A percentile compares a stretch with the other conserved stretches of the same genome.
These are phyloP conservation scores for Apiotrichum sp. DNA, from an alignment of 1,284 basidiomycete species.

Conservation along the genomic window DNA sequence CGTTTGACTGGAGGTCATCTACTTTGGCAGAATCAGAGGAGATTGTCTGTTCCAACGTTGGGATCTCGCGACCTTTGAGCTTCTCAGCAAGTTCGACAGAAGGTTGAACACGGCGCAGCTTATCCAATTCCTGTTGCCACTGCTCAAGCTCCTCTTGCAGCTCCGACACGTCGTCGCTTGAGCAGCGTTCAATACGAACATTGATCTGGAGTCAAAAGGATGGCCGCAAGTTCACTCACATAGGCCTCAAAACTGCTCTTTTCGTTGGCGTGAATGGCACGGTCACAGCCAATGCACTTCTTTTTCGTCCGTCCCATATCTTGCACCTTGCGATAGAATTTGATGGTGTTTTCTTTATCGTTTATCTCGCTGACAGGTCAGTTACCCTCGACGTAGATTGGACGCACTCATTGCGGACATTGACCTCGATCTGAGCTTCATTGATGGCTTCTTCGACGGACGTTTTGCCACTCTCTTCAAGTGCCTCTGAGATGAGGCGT, in stretches of 20 bases:
- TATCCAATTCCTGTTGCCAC: slow-evolving; percentile 60
- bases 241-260: slow-evolving; percentile 60
- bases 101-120: slow-evolving; percentile 58
- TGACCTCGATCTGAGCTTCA: slow-evolving; percentile 55
- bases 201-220: slow-evolving; percentile 49
- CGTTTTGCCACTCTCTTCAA: slow-evolving; percentile 45
- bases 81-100: slow-evolving; percentile 46
- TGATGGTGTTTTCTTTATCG: slow-evolving; percentile 10
- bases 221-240: slow-evolving; percentile 48
- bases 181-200: slow-evolving; percentile 28
- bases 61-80: slow-evolving; percentile 59
- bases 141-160: slow-evolving; percentile 53
- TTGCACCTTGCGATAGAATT: slow-evolving; percentile 62
- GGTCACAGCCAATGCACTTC: slow-evolving; percentile 69
- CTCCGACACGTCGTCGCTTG: slow-evolving; percentile 30
- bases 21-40: slow-evolving; percentile 55
- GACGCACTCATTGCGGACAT: slow-evolving; percentile 51
- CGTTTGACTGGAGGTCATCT: slow-evolving; percentile 52
- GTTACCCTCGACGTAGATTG: slow-evolving; percentile 52
- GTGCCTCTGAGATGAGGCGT: slow-evolving; percentile 51
- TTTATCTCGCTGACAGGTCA: slow-evolving; percentile 42
- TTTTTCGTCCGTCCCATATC: slow-evolving; percentile 59
- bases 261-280: slow-evolving; percentile 61
- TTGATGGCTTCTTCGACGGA: slow-evolving; percentile 57
- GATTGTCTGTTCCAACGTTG: slow-evolving; percentile 61